Evolutionary conservation across 1,284 basidiomycete genomes (phyloP).

Genomic region (Moesziomyces parantarcticus): DNA sequence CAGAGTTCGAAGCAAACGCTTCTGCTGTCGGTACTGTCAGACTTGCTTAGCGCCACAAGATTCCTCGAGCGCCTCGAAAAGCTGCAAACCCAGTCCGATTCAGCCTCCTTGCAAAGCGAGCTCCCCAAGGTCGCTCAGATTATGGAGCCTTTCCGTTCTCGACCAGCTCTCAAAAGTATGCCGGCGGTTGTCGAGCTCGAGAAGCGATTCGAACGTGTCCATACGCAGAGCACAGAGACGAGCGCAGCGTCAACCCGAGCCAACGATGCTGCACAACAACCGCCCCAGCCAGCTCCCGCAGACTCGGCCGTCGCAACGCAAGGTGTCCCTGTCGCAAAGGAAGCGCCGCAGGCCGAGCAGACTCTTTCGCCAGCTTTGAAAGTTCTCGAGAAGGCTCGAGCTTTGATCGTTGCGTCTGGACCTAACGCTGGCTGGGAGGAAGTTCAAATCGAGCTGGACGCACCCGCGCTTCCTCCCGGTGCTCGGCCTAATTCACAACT

Average conservation of each 20-base stretch:
- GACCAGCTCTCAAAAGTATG: conserved; percentile 12
- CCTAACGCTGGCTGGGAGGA: conserved; percentile 40
- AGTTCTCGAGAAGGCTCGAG: conserved; percentile 31
- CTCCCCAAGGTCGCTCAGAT: conserved; percentile 8
- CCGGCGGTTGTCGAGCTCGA: conserved; percentile 31
- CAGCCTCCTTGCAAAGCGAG: conserved; percentile 5
- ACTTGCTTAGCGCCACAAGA: conserved; percentile 24
- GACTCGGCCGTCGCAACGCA: background rate
- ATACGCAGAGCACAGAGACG: conserved; percentile 1
- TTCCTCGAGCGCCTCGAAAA: conserved; percentile 32
- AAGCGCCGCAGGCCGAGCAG: background rate
- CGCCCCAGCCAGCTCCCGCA: background rate
- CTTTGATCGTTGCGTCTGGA: conserved; percentile 22
- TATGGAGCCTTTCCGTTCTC: conserved; percentile 15
- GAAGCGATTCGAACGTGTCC: conserved; percentile 32
- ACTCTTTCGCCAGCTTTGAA: conserved; percentile 25
- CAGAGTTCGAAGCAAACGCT: conserved; percentile 34
- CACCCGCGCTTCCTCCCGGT: conserved; percentile 23
- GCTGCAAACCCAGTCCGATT: conserved; percentile 19
- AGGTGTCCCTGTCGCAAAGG: background rate
- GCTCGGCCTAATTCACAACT: background rate
- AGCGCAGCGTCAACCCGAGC: background rate
- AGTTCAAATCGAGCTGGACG: conserved; percentile 29
- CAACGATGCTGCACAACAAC: background rate
- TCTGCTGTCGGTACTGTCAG: conserved; percentile 33